Evolutionary conservation across 2,329 filamentous ascomycete species (phyloP).

Genomic region (Botryosphaeria dothidea): DNA sequence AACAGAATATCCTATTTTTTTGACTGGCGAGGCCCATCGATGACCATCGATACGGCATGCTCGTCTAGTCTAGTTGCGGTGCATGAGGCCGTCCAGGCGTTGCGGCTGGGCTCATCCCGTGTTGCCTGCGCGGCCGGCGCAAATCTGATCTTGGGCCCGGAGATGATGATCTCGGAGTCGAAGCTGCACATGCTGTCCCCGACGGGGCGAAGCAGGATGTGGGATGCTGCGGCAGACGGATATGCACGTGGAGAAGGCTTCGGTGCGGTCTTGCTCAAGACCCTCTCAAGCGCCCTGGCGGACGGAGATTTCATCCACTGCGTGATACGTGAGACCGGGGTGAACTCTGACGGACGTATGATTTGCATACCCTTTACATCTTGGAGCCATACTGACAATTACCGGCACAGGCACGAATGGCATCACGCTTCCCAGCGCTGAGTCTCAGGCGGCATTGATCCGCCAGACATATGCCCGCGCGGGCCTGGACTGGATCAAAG

Average conservation of each 20-base stretch:
- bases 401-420: slow-evolving; percentile 26
- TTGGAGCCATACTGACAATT: neutral
- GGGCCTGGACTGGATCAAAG: slow-evolving; percentile 30
- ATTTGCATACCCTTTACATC: neutral
- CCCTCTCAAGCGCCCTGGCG: slow-evolving; percentile 45
- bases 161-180: no score
- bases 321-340: slow-evolving; percentile 30
- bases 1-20: no score
- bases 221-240: neutral
- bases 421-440: slow-evolving; percentile 24
- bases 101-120: no score
- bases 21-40: no score
- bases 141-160: no score
- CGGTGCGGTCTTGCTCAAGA: slow-evolving; percentile 51
- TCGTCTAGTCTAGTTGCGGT: no score
- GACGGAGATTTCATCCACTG: slow-evolving; percentile 46
- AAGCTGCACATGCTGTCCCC: no score
- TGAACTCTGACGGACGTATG: slow-evolving; percentile 28
- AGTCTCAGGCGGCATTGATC: slow-evolving; percentile 36
- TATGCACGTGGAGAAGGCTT: slow-evolving; percentile 44
- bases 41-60: no score
- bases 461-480: slow-evolving; percentile 33
- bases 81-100: no score
- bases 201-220: slow-evolving; percentile 24
- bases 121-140: no score